Conservation (phyloP, 1,284 basidiomycete species). For the Jaminaea rosea region DNA sequence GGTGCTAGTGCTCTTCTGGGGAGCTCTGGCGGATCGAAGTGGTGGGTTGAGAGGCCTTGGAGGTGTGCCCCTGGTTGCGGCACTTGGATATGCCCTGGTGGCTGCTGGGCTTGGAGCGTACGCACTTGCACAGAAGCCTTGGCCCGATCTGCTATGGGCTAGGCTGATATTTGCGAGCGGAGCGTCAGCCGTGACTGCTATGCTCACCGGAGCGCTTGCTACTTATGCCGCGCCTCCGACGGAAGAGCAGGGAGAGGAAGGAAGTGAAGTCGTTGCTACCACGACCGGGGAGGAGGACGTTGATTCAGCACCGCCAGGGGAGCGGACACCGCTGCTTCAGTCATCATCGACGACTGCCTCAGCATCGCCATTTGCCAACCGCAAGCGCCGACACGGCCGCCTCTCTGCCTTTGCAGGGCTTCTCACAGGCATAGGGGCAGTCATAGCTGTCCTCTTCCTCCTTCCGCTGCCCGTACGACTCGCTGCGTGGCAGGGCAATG, state of each 20-base stretch:
- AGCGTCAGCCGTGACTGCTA: conserved; percentile 24
- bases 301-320: not conserved
- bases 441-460: conserved; percentile 26
- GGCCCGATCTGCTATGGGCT: conserved; percentile 23
- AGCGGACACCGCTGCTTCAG: not conserved
- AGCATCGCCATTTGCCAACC: not conserved
- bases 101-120: conserved; percentile 17
- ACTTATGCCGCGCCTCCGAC: too few relatives aligned
- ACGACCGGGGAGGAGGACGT: too few relatives aligned
- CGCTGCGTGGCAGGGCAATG: conserved; percentile 12
- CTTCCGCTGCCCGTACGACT: conserved; percentile 23
- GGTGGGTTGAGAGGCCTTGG: too few relatives aligned
- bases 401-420: conserved; percentile 22
- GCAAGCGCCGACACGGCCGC: conserved; percentile 14
- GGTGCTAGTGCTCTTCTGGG: conserved; percentile 24
- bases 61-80: conserved; percentile 18
- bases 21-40: conserved; percentile 22
- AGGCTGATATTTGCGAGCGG: conserved; percentile 30
- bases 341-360: not conserved
- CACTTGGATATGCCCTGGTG: conserved; percentile 20
- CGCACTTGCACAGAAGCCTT: conserved; percentile 19
- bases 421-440: conserved; percentile 22
- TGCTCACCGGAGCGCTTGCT: conserved; percentile 32
- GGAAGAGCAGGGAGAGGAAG: too few relatives aligned
- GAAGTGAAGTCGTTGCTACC: too few relatives aligned